Evolutionary conservation across 176 grass and related monocot genomes (phyloP).

Genomic region (Oryza glumipatula): DNA sequence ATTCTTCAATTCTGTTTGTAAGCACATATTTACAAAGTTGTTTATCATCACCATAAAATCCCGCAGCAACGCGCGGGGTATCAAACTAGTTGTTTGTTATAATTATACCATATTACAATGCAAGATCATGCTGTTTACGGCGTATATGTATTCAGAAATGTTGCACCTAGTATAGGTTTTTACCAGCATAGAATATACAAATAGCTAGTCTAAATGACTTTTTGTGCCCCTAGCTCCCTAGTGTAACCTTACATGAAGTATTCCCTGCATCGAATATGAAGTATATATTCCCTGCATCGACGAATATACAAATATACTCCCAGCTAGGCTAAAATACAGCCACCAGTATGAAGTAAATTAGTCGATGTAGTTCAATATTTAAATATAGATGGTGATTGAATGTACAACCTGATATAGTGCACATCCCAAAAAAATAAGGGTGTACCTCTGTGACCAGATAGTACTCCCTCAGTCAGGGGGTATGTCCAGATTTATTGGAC

Average conservation of each 20-base stretch:
- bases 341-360: too few relatives aligned
- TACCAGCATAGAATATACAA: neutral
- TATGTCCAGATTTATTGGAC: too few relatives aligned
- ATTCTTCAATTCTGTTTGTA: too few relatives aligned
- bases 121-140: neutral
- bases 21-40: too few relatives aligned
- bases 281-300: neutral
- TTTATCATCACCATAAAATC: too few relatives aligned
- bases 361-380: neutral
- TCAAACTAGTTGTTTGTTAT: neutral
- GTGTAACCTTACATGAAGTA: neutral
- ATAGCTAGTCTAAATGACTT: neutral
- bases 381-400: neutral
- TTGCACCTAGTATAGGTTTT: neutral
- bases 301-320: too few relatives aligned
- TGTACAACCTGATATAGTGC: neutral
- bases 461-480: neutral
- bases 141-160: neutral
- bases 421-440: neutral
- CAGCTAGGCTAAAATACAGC: too few relatives aligned
- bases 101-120: neutral
- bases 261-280: neutral
- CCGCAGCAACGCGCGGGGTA: too few relatives aligned
- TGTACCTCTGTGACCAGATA: neutral
- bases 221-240: neutral